phyloP scores from a whole-genome alignment of 2,329 filamentous ascomycete genomes.

The Sporothrix brasiliensis region DNA sequence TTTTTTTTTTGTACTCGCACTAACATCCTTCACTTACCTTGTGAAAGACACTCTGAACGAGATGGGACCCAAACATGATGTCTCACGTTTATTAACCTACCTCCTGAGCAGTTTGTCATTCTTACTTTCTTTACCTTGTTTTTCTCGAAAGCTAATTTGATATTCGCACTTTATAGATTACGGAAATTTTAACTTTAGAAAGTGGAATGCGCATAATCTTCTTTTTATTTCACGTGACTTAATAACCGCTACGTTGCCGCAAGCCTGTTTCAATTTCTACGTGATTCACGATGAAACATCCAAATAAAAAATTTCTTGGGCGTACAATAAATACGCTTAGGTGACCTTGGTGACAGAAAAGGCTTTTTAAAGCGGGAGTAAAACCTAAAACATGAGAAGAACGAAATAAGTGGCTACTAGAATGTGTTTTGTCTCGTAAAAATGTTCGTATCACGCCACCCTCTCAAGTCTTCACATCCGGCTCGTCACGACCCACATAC shows the following conservation, averaged over 20 bases:
- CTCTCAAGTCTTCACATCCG: constrained; percentile 87
- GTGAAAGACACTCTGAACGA: constrained; percentile 4
- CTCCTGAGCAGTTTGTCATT: background rate
- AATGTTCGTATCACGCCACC: background rate
- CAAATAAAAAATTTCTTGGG: background rate
- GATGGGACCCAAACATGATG: constrained; percentile 14
- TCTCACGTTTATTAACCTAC: background rate
- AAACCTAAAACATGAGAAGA: background rate
- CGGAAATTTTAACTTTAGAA: too few species aligned
- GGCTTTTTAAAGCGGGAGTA: background rate
- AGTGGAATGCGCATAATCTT: too few species aligned
- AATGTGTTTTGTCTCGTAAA: constrained; percentile 24
- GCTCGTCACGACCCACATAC: constrained; percentile 87
- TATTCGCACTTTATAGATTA: background rate
- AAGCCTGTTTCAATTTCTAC: background rate
- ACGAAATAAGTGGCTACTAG: constrained; percentile 5
- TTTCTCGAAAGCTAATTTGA: background rate
- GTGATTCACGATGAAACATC: background rate
- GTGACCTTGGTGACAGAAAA: background rate
- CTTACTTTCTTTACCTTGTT: background rate
- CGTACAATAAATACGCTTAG: background rate
- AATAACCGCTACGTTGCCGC: too few species aligned
- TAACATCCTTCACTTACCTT: background rate
- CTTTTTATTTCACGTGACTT: too few species aligned
- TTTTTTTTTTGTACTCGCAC: background rate